A percentile compares a stretch with the other conserved stretches of the same genome.
These are phyloP conservation scores for Gastrolobium villosum DNA, from an alignment of 306 rosid species.

Conservation along the genomic window DNA sequence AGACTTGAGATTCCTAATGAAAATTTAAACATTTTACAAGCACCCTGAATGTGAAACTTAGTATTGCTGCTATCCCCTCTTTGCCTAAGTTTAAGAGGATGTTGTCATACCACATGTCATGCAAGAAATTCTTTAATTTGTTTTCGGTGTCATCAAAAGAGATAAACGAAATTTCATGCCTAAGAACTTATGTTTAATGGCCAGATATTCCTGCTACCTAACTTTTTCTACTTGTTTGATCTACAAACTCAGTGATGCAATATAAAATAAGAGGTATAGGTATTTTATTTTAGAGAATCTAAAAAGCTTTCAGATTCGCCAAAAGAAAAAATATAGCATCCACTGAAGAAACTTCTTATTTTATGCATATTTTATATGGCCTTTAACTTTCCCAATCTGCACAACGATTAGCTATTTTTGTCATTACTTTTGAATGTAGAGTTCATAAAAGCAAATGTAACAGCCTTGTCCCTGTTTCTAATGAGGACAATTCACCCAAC, in stretches of 20 bases:
- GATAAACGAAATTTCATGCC: not conserved
- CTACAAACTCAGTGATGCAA: constrained; percentile 17
- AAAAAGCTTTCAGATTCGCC: constrained; percentile 31
- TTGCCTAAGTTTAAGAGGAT: constrained; percentile 4
- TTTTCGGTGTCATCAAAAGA: constrained; percentile 1
- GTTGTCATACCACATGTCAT: not conserved
- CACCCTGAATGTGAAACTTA: constrained; percentile 1
- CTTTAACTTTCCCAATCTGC: constrained; percentile 2
- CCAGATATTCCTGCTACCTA: not conserved
- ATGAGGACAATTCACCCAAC: constrained; percentile 4
- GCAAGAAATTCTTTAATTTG: not conserved
- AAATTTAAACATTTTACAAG: not conserved
- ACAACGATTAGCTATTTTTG: not conserved
- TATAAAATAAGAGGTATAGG: not conserved
- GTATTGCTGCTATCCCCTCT: not conserved
- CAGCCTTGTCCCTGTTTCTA: constrained; percentile 5
- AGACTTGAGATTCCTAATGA: constrained; percentile 4
- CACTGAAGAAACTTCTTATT: not conserved
- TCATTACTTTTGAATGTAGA: constrained; percentile 1
- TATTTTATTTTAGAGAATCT: not conserved
- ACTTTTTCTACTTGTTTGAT: not conserved
- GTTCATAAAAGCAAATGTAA: constrained; percentile 45
- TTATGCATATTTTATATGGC: not conserved
- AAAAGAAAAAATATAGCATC: constrained; percentile 9
- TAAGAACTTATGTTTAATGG: not conserved